phyloP scores from a whole-genome alignment of 2,329 filamentous ascomycete species.

The Bipolaris gigantea region DNA sequence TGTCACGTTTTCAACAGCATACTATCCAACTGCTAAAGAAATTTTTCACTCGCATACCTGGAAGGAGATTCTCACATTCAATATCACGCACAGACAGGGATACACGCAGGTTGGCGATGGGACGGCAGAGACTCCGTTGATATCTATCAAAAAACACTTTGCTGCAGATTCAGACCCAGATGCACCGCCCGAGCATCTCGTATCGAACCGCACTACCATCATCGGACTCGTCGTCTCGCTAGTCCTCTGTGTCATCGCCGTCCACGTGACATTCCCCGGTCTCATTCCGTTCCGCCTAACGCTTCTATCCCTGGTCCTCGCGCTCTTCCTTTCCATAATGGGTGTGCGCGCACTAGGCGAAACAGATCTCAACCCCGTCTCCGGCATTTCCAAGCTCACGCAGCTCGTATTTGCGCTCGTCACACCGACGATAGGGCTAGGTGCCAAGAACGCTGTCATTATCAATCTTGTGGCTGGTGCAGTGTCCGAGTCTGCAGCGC shows the following conservation, averaged over 20 bases:
- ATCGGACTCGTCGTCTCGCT: constrained; percentile 78
- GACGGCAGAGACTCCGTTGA: constrained; percentile 24
- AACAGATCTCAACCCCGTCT: constrained; percentile 95
- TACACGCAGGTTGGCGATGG: constrained; percentile 45
- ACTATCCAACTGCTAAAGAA: constrained; percentile 39
- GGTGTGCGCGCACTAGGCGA: constrained; percentile 68
- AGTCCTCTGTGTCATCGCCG: constrained; percentile 75
- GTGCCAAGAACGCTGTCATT: constrained; percentile 74
- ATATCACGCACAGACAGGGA: constrained; percentile 39
- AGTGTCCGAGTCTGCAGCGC: constrained; percentile 78
- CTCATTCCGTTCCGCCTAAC: constrained; percentile 83
- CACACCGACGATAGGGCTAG: constrained; percentile 64
- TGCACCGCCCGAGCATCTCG: constrained; percentile 79
- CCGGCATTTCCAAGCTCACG: constrained; percentile 93
- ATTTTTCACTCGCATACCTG: constrained; percentile 39
- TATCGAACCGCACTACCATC: constrained; percentile 70
- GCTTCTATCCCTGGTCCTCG: constrained; percentile 77
- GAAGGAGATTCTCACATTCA: constrained; percentile 40
- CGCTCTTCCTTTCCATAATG: constrained; percentile 68
- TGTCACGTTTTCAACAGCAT: constrained; percentile 50
- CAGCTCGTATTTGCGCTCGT: constrained; percentile 93
- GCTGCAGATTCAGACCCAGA: constrained; percentile 61
- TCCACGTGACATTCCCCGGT: constrained; percentile 79
- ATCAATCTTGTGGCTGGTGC: constrained; percentile 95
- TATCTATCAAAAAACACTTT: constrained; percentile 38